phyloP scores from a whole-genome alignment of 257 asterid species.

The Lithospermum erythrorhizon region DNA sequence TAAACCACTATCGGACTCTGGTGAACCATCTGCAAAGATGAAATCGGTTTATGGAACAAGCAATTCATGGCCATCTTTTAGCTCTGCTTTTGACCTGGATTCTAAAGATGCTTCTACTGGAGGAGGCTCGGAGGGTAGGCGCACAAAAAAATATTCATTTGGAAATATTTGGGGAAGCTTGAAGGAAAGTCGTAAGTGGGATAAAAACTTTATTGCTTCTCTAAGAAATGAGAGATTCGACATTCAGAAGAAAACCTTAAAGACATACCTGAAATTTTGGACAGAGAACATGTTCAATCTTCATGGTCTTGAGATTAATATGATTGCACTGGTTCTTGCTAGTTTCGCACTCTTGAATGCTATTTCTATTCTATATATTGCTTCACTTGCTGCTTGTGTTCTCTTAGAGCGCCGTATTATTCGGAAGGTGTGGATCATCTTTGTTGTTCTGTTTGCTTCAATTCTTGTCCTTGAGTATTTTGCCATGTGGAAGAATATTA shows the following conservation, averaged over 20 bases:
- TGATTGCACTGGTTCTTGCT: conserved; percentile 75
- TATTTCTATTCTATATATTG: conserved; percentile 67
- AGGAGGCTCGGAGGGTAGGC: conserved; percentile 21
- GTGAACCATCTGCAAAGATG: conserved; percentile 31
- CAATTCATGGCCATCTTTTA: conserved; percentile 47
- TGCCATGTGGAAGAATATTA: conserved; percentile 69
- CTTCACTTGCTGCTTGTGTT: conserved; percentile 75
- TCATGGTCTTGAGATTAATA: conserved; percentile 95
- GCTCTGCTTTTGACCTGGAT: conserved; percentile 26
- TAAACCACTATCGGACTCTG: conserved; percentile 27
- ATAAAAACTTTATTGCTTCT: conserved; percentile 52
- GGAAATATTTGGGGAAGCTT: conserved; percentile 81
- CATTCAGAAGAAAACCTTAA: conserved; percentile 71
- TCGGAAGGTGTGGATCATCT: conserved; percentile 73
- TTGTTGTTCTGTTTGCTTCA: conserved; percentile 61
- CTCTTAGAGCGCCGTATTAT: conserved; percentile 63
- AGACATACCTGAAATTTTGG: conserved; percentile 92
- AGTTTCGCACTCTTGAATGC: conserved; percentile 91
- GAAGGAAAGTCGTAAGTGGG: conserved; percentile 82
- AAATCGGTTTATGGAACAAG: conserved; percentile 17
- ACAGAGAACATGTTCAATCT: conserved; percentile 92
- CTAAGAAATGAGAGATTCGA: conserved; percentile 86
- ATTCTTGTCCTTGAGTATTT: conserved; percentile 76
- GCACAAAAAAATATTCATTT: conserved; percentile 41
- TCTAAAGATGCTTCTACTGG: conserved; percentile 30